Base-by-base conservation (phyloP, 441 rosid species). In the Metrosideros polymorpha region DNA sequence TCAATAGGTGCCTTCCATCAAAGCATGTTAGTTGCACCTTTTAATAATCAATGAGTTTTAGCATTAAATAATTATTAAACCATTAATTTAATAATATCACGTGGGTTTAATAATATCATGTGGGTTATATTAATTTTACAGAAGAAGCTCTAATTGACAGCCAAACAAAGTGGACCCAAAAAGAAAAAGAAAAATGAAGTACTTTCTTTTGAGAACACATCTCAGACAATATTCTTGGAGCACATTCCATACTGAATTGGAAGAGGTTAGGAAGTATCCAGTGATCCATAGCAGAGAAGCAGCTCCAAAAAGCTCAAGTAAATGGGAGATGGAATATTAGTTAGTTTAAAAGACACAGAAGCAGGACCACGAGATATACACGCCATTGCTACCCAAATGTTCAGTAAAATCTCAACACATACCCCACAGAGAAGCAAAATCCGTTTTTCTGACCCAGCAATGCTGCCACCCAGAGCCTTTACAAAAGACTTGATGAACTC, bases 371-470 rank as follows among this genome's bases (percentile, higher is more conserved):
- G 14, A 39, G 45, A 66, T 35, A 35, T 19, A 10, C 27, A 35
- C 52, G 43, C 82, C 49, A 17, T 51, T 42, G 47, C 39, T 75
- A 49, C 50, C 35, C 14, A 29, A 49, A 52, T 25, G 52, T 32
- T 84, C 29, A 85, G 14, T 56, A 13, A 83, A 86, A 79, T 54
- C 82, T 24, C 76, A 56, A 59, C 51, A 83, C 95, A 91, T 89
- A 96, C 98, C 89, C 99, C 96, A 84, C 99, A 97, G 49, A 96
- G 95, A 90, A 97, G 94, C 24, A 97, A 91, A 88, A 97, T 92
- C 91, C 86, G 92, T 89, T 92, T 94, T 86, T 91, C 82, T 3
- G 94, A 90, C 24, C 94, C 93, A 56, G 89, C 85, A 66, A 91
- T 87, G 59, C 30, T 85, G 88, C 98, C 99, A 13, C 98, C 98